A percentile compares a stretch with the other conserved stretches of the same genome.
Evolutionary conservation across 345 rosid species (phyloP).

Genomic region (Lumnitzera racemosa): DNA sequence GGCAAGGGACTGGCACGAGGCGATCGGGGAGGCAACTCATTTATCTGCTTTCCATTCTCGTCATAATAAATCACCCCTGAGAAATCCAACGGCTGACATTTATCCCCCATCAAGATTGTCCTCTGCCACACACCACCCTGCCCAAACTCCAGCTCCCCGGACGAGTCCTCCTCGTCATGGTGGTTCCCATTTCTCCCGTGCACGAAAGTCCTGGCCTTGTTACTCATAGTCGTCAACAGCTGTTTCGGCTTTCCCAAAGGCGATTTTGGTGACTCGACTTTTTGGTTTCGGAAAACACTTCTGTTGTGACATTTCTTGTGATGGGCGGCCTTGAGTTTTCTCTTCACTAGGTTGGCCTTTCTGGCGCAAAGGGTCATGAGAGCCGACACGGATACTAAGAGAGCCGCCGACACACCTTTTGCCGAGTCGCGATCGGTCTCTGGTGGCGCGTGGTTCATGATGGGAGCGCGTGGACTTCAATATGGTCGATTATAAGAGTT

Average conservation of each 20-base stretch:
- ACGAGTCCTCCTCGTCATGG: neutral
- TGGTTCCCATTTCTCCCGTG: slow-evolving; percentile 20
- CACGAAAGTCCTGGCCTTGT: slow-evolving; percentile 55
- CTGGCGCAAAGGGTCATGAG: slow-evolving; percentile 47
- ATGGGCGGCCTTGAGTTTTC: slow-evolving; percentile 30
- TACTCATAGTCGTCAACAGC: slow-evolving; percentile 41
- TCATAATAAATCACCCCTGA: slow-evolving; percentile 93
- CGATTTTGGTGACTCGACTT: slow-evolving; percentile 11
- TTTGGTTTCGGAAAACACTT: neutral
- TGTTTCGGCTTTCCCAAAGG: slow-evolving; percentile 44
- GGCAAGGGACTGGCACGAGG: slow-evolving; percentile 85
- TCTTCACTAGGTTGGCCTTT: slow-evolving; percentile 47
- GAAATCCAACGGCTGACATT: slow-evolving; percentile 86
- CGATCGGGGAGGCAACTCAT: slow-evolving; percentile 57
- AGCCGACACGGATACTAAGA: slow-evolving; percentile 35
- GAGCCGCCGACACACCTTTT: slow-evolving; percentile 25
- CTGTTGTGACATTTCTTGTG: neutral
- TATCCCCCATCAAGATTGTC: slow-evolving; percentile 88
- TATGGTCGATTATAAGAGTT: too few relatives aligned
- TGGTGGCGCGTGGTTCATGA: slow-evolving; percentile 25
- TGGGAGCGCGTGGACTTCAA: neutral
- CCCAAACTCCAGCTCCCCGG: slow-evolving; percentile 35
- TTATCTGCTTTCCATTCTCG: slow-evolving; percentile 49
- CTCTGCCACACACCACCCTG: slow-evolving; percentile 92
- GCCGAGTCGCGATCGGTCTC: slow-evolving; percentile 11